phyloP scores from a whole-genome alignment of 768 basidiomycete genomes.

The Pleurotus citrinopileatus region DNA sequence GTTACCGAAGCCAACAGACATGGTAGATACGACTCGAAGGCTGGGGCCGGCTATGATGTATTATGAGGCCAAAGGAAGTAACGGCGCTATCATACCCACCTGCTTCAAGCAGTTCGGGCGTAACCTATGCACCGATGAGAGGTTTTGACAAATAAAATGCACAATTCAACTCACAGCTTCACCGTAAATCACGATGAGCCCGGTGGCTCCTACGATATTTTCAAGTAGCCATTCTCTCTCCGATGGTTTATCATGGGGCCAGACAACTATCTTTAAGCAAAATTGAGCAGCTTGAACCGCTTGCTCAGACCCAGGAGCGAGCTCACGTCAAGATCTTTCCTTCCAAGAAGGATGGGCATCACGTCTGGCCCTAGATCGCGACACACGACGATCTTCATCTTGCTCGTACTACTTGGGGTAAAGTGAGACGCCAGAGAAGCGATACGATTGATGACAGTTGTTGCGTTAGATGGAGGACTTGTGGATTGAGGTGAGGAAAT shows the following conservation, averaged over 20 bases:
- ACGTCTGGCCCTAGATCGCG: slow-evolving; percentile 61
- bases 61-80: not conserved
- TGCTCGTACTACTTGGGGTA: not conserved
- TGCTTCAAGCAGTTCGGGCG: slow-evolving; percentile 68
- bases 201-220: slow-evolving; percentile 64
- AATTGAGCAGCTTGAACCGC: not conserved
- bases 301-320: not conserved
- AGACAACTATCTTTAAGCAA: slow-evolving; percentile 34
- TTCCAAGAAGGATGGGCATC: slow-evolving; percentile 53
- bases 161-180: slow-evolving; percentile 51
- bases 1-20: slow-evolving; percentile 91
- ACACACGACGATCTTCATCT: slow-evolving; percentile 51
- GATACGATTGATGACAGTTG: not conserved
- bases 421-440: slow-evolving; percentile 4
- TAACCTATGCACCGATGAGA: slow-evolving; percentile 45
- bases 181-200: slow-evolving; percentile 59
- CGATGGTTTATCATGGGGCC: slow-evolving; percentile 52
- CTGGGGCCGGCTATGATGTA: slow-evolving; percentile 59
- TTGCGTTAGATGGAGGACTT: slow-evolving; percentile 1
- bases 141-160: not conserved
- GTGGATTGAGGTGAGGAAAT: not conserved
- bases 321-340: slow-evolving; percentile 52
- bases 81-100: slow-evolving; percentile 25
- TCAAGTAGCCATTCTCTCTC: slow-evolving; percentile 71
- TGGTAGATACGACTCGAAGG: slow-evolving; percentile 75